Conservation (phyloP, 331 rosid genomes). For the Arachis monticola region DNA sequence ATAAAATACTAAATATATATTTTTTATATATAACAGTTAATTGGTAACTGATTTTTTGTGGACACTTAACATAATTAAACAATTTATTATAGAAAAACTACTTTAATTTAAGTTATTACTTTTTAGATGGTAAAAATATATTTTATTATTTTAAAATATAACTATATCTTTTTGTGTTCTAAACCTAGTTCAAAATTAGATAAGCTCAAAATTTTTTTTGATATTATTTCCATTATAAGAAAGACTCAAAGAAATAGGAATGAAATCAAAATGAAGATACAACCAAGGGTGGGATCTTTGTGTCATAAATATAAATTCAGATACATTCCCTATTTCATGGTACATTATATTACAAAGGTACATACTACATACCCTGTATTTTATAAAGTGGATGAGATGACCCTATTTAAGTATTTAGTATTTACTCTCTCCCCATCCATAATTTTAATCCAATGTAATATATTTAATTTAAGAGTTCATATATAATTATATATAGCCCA, state of each 20-base stretch:
- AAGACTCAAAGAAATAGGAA: background rate
- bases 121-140: no score
- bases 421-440: slow-evolving; percentile 5
- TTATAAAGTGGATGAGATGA: background rate
- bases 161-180: no score
- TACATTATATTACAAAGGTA: background rate
- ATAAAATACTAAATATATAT: no score
- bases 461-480: slow-evolving; percentile 4
- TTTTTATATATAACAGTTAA: no score
- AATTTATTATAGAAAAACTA: no score
- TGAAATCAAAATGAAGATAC: background rate
- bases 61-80: no score
- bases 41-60: no score
- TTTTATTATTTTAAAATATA: no score
- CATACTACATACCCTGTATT: background rate
- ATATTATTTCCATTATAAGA: background rate
- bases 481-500: background rate
- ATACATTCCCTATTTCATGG: slow-evolving; percentile 27
- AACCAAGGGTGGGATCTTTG: background rate
- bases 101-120: no score
- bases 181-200: no score
- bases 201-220: no score
- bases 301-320: slow-evolving; percentile 2
- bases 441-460: background rate
- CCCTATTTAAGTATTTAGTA: background rate